These are phyloP conservation scores for Vicia sativa DNA, from an alignment of 306 rosid genomes.

Conservation along the genomic window DNA sequence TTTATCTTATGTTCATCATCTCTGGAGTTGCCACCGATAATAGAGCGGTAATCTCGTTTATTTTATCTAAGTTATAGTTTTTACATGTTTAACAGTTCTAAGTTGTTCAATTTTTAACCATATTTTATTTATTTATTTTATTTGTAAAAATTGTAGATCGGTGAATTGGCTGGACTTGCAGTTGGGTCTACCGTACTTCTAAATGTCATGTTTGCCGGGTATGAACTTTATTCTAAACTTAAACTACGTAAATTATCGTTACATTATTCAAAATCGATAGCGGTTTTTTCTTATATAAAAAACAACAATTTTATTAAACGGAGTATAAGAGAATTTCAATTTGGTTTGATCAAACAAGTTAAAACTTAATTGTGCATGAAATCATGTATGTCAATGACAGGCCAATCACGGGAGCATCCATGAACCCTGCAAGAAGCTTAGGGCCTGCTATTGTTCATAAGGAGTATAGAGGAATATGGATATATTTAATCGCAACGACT, in stretches of 20 bases:
- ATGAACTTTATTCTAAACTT: slow-evolving; percentile 17
- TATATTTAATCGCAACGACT: slow-evolving; percentile 50
- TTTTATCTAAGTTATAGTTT: neutral
- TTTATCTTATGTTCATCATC: slow-evolving; percentile 75
- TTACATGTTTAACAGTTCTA: neutral
- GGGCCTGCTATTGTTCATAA: slow-evolving; percentile 63
- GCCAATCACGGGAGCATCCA: slow-evolving; percentile 79
- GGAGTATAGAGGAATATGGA: slow-evolving; percentile 57
- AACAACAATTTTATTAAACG: too few relatives aligned
- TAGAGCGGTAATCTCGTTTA: slow-evolving; percentile 57
- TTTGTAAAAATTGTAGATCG: slow-evolving; percentile 49
- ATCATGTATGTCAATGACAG: slow-evolving; percentile 37
- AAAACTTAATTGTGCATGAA: too few relatives aligned
- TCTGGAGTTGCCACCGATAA: slow-evolving; percentile 85
- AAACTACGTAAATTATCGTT: neutral
- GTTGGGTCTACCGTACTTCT: slow-evolving; percentile 72
- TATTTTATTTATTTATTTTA: neutral
- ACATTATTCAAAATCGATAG: too few relatives aligned
- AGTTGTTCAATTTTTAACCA: neutral
- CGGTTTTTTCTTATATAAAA: too few relatives aligned
- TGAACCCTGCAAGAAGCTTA: slow-evolving; percentile 84
- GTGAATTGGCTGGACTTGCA: slow-evolving; percentile 85
- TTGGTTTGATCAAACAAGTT: neutral
- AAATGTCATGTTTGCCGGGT: slow-evolving; percentile 84
- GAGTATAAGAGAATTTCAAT: neutral